Percentiles rank a stretch among this genome's conserved stretches.
Evolutionary conservation across 805 yeast species (phyloP).

Genomic region (Starmerella stellata): DNA sequence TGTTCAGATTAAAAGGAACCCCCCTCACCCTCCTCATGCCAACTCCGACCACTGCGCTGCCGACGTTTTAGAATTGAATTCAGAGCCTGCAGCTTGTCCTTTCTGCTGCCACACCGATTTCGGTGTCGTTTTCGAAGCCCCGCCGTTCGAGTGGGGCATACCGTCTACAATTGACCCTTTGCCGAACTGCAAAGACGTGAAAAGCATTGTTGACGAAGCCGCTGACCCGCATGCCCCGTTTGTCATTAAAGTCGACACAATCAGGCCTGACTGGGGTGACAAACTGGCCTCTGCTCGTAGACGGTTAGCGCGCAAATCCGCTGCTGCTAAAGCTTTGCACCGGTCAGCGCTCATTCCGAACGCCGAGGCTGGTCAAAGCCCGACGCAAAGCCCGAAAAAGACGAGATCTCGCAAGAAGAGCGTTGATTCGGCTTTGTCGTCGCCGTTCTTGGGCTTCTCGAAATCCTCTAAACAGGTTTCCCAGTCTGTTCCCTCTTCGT

Average conservation of each 20-base stretch:
- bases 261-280: constrained; percentile 85
- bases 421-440: neutral
- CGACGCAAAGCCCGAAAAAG: neutral
- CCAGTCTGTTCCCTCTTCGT: neutral
- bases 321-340: constrained; percentile 87
- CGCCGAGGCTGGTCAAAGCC: neutral
- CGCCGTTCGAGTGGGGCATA: constrained; percentile 33
- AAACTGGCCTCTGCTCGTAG: constrained; percentile 55
- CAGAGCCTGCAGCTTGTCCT: constrained; percentile 84
- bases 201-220: neutral
- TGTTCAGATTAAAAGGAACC: constrained; percentile 79
- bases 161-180: constrained; percentile 5
- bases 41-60: constrained; percentile 27
- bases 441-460: neutral
- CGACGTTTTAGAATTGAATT: constrained; percentile 31
- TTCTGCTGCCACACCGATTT: constrained; percentile 78
- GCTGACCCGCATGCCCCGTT: constrained; percentile 24
- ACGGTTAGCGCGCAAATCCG: constrained; percentile 67
- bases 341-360: constrained; percentile 54
- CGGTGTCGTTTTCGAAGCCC: constrained; percentile 67
- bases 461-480: neutral
- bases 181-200: neutral
- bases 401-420: neutral
- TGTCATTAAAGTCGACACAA: constrained; percentile 61
- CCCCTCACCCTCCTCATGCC: constrained; percentile 79